phyloP scores from a whole-genome alignment of 148 eudicot genomes.

The Gaultheria prostrata region DNA sequence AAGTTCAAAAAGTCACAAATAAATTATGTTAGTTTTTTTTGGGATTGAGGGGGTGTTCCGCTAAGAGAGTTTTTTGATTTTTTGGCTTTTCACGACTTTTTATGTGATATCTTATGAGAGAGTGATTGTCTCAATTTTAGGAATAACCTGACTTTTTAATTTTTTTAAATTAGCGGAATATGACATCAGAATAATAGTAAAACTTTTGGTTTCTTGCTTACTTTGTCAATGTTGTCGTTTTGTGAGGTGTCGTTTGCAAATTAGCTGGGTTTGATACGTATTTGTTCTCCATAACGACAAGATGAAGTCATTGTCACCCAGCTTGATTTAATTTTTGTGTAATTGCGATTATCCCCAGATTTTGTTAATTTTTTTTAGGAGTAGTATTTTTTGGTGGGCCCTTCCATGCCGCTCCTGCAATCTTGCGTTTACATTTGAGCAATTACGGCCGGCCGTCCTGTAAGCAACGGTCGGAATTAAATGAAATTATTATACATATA shows the following conservation, averaged over 20 bases:
- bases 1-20: no score
- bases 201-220: not conserved
- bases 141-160: no score
- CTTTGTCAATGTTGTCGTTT: not conserved
- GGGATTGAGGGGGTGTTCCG: no score
- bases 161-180: slow-evolving; percentile 11
- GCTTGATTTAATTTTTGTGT: not conserved
- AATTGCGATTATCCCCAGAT: slow-evolving; percentile 10
- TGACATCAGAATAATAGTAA: no score
- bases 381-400: not conserved
- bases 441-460: no score
- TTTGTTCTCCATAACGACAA: slow-evolving; percentile 13
- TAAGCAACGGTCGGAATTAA: no score
- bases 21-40: no score
- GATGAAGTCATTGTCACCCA: slow-evolving; percentile 16
- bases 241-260: slow-evolving; percentile 1
- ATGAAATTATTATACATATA: no score
- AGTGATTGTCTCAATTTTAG: no score
- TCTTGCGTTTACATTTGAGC: not conserved
- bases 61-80: no score
- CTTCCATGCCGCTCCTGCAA: not conserved
- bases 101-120: no score
- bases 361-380: slow-evolving; percentile 6
- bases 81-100: no score
- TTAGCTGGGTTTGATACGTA: slow-evolving; percentile 13